phyloP scores from a whole-genome alignment of 305 asterid genomes.

The Ajuga reptans region DNA sequence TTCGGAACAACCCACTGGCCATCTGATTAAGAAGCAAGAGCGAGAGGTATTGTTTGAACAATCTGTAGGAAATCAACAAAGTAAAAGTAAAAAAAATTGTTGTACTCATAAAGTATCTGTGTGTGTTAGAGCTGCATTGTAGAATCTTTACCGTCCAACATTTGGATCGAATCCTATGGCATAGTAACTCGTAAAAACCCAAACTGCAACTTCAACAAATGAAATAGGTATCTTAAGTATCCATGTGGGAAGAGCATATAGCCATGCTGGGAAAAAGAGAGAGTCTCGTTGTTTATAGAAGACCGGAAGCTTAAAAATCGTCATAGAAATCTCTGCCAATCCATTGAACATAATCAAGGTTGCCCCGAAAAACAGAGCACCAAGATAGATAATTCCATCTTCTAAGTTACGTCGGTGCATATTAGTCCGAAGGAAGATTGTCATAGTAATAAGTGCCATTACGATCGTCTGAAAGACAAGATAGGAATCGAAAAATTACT shows the following conservation, averaged over 20 bases:
- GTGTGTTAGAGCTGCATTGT: no score
- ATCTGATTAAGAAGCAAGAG: slow-evolving; percentile 28
- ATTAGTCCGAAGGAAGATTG: slow-evolving; percentile 27
- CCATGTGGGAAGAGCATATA: slow-evolving; percentile 34
- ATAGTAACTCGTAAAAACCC: slow-evolving; percentile 32
- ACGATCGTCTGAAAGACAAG: slow-evolving; percentile 19
- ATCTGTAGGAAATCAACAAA: slow-evolving; percentile 11
- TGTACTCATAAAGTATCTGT: no score
- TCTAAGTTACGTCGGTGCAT: slow-evolving; percentile 23
- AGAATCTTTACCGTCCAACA: slow-evolving; percentile 25
- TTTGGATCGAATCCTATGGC: slow-evolving; percentile 34
- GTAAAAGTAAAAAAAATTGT: no score
- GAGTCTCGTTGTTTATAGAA: slow-evolving; percentile 33
- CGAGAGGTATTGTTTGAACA: slow-evolving; percentile 31
- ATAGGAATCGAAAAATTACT: neutral
- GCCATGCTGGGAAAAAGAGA: slow-evolving; percentile 35
- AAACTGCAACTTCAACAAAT: slow-evolving; percentile 22
- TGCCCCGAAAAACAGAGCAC: slow-evolving; percentile 20
- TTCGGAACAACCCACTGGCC: slow-evolving; percentile 31
- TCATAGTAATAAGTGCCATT: slow-evolving; percentile 24
- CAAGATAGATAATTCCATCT: slow-evolving; percentile 26
- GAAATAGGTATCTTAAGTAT: slow-evolving; percentile 30
- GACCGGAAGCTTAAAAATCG: slow-evolving; percentile 30
- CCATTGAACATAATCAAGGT: slow-evolving; percentile 32
- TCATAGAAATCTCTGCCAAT: slow-evolving; percentile 31